Evolutionary conservation across 164 flowering plant genomes (phyloP).

Genomic region (Sedum album): DNA sequence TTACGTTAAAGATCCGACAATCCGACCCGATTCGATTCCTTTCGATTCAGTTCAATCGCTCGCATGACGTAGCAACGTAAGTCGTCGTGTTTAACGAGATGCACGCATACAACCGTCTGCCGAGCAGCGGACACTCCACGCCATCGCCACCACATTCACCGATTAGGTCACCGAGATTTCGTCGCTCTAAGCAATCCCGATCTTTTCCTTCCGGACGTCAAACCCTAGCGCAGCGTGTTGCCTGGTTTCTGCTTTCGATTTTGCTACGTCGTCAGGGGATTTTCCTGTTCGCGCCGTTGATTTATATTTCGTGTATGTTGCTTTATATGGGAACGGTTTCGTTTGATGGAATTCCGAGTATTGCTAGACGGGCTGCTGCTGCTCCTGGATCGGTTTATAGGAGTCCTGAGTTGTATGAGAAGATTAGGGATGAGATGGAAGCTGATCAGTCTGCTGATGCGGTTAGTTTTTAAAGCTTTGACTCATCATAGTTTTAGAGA

Average conservation of each 20-base stretch:
- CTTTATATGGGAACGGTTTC: slow-evolving; percentile 75
- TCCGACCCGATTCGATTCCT: slow-evolving; percentile 23
- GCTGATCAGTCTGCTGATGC: slow-evolving; percentile 60
- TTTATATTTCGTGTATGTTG: slow-evolving; percentile 74
- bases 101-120: not conserved
- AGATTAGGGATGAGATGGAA: slow-evolving; percentile 55
- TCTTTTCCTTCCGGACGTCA: slow-evolving; percentile 14
- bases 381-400: slow-evolving; percentile 67
- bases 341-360: slow-evolving; percentile 47
- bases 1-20: slow-evolving; percentile 15
- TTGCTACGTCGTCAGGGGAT: slow-evolving; percentile 72
- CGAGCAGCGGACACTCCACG: slow-evolving; percentile 24
- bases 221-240: slow-evolving; percentile 37
- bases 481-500: too few species aligned
- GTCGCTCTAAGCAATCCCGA: slow-evolving; percentile 25
- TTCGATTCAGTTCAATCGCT: slow-evolving; percentile 36
- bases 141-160: slow-evolving; percentile 79
- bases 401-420: slow-evolving; percentile 58
- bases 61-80: not conserved
- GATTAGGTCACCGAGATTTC: slow-evolving; percentile 46
- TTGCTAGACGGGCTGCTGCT: slow-evolving; percentile 34
- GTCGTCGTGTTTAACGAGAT: slow-evolving; percentile 24
- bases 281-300: slow-evolving; percentile 70
- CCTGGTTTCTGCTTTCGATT: slow-evolving; percentile 56
- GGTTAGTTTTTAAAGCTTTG: slow-evolving; percentile 44